These are phyloP conservation scores for Naganishia sp. DNA, from an alignment of 1,284 basidiomycete species.

Conservation along the genomic window DNA sequence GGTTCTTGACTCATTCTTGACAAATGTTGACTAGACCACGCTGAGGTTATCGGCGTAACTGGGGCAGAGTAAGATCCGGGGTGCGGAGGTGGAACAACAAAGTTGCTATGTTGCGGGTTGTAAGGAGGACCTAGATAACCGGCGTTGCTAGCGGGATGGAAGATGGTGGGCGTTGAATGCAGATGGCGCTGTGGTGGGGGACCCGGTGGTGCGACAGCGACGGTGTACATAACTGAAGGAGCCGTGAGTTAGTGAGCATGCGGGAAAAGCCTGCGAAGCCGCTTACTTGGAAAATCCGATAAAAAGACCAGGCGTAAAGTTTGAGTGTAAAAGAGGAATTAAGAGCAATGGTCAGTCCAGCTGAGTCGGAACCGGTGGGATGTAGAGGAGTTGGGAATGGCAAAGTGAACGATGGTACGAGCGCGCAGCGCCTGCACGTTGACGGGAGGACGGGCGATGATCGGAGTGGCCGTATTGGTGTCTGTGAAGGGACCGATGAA, in stretches of 20 bases:
- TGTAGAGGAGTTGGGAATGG: neutral
- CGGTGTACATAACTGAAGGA: constrained; percentile 16
- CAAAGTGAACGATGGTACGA: constrained; percentile 18
- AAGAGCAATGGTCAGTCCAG: constrained; percentile 19
- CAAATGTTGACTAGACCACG: constrained; percentile 7
- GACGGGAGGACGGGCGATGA: no score
- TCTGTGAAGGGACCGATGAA: no score
- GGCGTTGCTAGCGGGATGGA: neutral
- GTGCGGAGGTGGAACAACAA: constrained; percentile 2
- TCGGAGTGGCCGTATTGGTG: no score
- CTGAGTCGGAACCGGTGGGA: neutral
- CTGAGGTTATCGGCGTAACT: constrained; percentile 16
- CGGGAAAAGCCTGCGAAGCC: neutral
- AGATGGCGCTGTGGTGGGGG: neutral
- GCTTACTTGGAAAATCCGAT: constrained; percentile 4
- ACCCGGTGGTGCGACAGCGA: constrained; percentile 3
- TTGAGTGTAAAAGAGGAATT: neutral
- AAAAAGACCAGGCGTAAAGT: no score
- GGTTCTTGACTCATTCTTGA: constrained; percentile 9
- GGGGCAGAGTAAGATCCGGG: constrained; percentile 15
- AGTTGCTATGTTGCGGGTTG: constrained; percentile 2
- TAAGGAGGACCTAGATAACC: constrained; percentile 7
- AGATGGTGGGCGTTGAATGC: constrained; percentile 4
- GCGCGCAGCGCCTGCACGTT: no score
- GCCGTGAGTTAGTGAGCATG: neutral